Percentiles rank a stretch among this genome's conserved stretches.
Evolutionary conservation across 768 basidiomycete genomes (phyloP).

Genomic region (Auriculariales sp.): DNA sequence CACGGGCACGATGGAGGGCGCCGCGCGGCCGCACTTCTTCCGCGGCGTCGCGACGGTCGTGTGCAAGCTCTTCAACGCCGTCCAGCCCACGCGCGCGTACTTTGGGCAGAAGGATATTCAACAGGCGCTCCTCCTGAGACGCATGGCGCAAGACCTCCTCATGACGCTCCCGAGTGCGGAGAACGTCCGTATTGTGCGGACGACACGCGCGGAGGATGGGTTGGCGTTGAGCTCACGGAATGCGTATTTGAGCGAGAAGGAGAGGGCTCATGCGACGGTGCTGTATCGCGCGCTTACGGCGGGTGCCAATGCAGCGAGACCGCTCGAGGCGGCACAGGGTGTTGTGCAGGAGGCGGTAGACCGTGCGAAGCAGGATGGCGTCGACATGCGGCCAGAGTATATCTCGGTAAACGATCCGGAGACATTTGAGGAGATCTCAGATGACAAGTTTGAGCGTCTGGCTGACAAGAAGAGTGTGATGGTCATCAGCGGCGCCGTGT

Average conservation of each 20-base stretch:
- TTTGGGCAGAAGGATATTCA: slow-evolving; percentile 99
- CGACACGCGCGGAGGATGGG: slow-evolving; percentile 46
- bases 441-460: no score
- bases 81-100: slow-evolving; percentile 85
- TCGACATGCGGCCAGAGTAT: slow-evolving; percentile 64
- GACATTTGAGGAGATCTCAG: slow-evolving; percentile 50
- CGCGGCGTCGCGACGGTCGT: slow-evolving; percentile 91
- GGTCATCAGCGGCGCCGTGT: slow-evolving; percentile 78
- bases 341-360: slow-evolving; percentile 12
- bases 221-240: slow-evolving; percentile 90
- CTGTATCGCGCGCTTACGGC: slow-evolving; percentile 55
- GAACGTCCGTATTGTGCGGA: slow-evolving; percentile 78
- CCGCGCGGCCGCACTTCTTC: slow-evolving; percentile 80
- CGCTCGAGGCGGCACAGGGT: slow-evolving; percentile 29
- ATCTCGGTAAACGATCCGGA: slow-evolving; percentile 75
- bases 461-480: slow-evolving; percentile 23
- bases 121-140: slow-evolving; percentile 75
- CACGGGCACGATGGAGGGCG: slow-evolving; percentile 86
- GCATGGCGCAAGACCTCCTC: slow-evolving; percentile 65
- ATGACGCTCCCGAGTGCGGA: slow-evolving; percentile 59
- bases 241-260: slow-evolving; percentile 53
- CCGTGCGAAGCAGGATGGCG: slow-evolving; percentile 15
- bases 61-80: slow-evolving; percentile 84
- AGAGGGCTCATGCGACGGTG: slow-evolving; percentile 41
- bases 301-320: slow-evolving; percentile 41